These are phyloP conservation scores for Nicotiana knightiana DNA, from an alignment of 257 asterid genomes.

Conservation along the genomic window DNA sequence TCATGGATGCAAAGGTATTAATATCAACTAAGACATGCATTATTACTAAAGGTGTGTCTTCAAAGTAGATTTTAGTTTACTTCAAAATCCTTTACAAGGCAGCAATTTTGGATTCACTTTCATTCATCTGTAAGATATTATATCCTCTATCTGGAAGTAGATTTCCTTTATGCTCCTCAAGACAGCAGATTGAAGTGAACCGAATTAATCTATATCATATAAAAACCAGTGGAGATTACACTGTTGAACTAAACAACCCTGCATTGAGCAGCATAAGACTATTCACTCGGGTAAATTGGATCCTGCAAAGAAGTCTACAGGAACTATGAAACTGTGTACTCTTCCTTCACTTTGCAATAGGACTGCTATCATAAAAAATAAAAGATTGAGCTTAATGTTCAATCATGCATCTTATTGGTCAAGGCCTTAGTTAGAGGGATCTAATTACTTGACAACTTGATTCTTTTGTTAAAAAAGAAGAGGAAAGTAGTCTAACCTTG, in stretches of 20 bases:
- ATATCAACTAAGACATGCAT: background rate
- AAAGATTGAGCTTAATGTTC: background rate
- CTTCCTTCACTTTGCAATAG: background rate
- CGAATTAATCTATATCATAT: background rate
- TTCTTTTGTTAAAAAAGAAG: background rate
- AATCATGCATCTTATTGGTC: background rate
- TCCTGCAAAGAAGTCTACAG: background rate
- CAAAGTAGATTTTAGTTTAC: background rate
- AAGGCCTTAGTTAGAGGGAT: background rate
- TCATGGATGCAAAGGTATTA: background rate
- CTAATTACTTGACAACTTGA: background rate
- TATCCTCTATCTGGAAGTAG: background rate
- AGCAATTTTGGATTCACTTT: background rate
- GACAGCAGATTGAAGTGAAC: background rate
- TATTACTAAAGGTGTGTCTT: background rate
- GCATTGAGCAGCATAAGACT: background rate
- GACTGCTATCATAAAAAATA: background rate
- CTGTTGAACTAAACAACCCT: background rate
- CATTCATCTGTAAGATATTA: background rate
- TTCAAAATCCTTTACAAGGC: background rate
- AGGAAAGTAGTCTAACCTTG: slow-evolving; percentile 7
- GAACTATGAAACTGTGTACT: background rate
- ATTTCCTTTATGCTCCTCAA: background rate
- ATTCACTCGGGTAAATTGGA: background rate
- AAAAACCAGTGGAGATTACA: background rate